These are phyloP conservation scores for Candida peoriensis DNA, from an alignment of 805 yeast genomes.

Conservation along the genomic window DNA sequence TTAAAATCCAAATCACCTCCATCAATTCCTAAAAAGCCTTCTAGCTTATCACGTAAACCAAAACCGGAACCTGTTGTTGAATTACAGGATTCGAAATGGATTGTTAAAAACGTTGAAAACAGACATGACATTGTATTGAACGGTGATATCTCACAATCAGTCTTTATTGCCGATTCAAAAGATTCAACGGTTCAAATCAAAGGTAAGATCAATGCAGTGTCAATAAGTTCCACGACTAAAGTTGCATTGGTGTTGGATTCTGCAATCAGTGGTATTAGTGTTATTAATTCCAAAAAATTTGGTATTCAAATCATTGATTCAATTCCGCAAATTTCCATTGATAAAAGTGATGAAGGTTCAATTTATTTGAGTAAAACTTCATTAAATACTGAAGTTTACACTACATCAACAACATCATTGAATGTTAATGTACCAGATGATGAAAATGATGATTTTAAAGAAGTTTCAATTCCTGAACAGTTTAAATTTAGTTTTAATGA, in stretches of 20 bases:
- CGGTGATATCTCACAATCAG: slow-evolving; percentile 81
- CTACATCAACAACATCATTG: slow-evolving; percentile 80
- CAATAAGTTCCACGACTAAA: slow-evolving; percentile 66
- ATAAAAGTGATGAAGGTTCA: slow-evolving; percentile 83
- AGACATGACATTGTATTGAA: slow-evolving; percentile 61
- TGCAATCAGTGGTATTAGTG: slow-evolving; percentile 81
- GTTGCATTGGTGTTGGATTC: slow-evolving; percentile 79
- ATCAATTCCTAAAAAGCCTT: slow-evolving; percentile 83
- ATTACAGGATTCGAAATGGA: slow-evolving; percentile 84
- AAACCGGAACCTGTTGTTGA: slow-evolving; percentile 65
- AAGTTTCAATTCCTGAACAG: slow-evolving; percentile 88
- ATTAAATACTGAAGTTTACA: slow-evolving; percentile 70
- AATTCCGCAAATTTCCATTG: slow-evolving; percentile 80
- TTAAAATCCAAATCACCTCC: slow-evolving; percentile 37
- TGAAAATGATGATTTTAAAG: slow-evolving; percentile 69
- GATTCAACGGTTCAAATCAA: slow-evolving; percentile 72
- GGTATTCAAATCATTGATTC: slow-evolving; percentile 83
- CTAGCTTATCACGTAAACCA: slow-evolving; percentile 44
- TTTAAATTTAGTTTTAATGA: slow-evolving; percentile 62
- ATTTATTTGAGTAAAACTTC: slow-evolving; percentile 72
- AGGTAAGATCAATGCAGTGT: slow-evolving; percentile 89
- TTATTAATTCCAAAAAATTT: slow-evolving; percentile 74
- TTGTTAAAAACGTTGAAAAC: slow-evolving; percentile 71
- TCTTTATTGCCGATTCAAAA: slow-evolving; percentile 78
- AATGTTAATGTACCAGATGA: slow-evolving; percentile 78